Percentiles rank a stretch among this genome's conserved stretches.
Conservation (phyloP, 2,329 filamentous ascomycete genomes). For the Cercospora janseana region DNA sequence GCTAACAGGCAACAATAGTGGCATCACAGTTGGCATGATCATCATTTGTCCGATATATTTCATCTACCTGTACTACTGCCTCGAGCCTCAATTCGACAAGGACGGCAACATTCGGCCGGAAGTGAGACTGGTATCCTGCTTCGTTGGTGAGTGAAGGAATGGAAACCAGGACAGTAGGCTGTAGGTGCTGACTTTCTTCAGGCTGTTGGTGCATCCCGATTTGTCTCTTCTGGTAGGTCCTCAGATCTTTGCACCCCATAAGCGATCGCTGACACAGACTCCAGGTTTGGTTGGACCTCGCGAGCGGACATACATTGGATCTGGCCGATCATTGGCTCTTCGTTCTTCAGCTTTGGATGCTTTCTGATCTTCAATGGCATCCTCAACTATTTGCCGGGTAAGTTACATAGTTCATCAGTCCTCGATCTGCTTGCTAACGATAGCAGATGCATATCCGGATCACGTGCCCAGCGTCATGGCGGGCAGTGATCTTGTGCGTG, state of each 20-base stretch:
- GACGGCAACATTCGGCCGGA: conserved; percentile 44
- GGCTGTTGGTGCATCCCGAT: conserved; percentile 9
- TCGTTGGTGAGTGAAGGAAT: conserved; percentile 35
- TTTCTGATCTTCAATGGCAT: conserved; percentile 51
- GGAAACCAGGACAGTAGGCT: too few species aligned
- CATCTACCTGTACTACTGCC: too few species aligned
- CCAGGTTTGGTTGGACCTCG: neutral
- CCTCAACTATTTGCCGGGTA: conserved; percentile 46
- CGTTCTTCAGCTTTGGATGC: conserved; percentile 40
- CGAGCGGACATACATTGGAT: too few species aligned
- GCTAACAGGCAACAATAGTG: too few species aligned
- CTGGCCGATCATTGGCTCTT: too few species aligned
- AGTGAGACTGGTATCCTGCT: conserved; percentile 40
- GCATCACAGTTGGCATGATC: too few species aligned
- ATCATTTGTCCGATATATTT: too few species aligned
- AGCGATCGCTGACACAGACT: conserved; percentile 10
- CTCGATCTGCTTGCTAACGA: too few species aligned
- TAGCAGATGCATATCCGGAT: too few species aligned
- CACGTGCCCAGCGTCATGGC: too few species aligned
- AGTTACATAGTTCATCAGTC: conserved; percentile 45
- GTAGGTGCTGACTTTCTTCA: neutral
- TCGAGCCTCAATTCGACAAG: conserved; percentile 34
- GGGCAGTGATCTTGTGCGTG: conserved; percentile 47
- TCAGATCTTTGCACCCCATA: conserved; percentile 36
- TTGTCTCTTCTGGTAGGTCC: conserved; percentile 48